Base-by-base conservation (phyloP, 345 rosid genomes). In the Salix exigua region DNA sequence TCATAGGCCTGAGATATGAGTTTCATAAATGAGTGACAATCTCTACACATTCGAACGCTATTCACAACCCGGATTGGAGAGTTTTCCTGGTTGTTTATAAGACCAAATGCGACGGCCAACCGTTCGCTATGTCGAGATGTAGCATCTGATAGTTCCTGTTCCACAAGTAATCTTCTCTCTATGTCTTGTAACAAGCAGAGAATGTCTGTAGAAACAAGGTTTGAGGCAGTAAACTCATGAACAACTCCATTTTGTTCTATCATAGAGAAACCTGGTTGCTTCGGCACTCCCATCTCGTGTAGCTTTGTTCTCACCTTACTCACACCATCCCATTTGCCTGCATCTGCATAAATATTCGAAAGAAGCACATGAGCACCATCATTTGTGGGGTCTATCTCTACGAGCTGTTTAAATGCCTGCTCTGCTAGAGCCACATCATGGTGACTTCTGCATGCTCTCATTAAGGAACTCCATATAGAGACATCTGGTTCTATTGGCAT, bases 51-150 rank as follows among this genome's bases (percentile, higher is more conserved):
- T 67, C 69, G n/a, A 40, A 73, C 75, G 63, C 46, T 78, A 44
- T 84, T 84, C 33, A 80, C 69, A 35, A 77, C 64, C 48, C 73
- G 75, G 68, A 83, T 78, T 3, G 78, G 70, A 14, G 63, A 30
- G 4, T 66, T 70, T 18, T 67, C 64, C 4, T 75, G 66, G 50
- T 35, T 65, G 73, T n/a, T 75, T 78, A 75, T 44, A 25, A 80
- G 77, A 66, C 78, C 80, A 72, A 75, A 81, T 42, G 84, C 84
- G 37, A 75, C 64, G 8, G 86, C 82, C 31, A 80, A 75, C 37
- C 75, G 77, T 66, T 83, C 83, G 9, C 81, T 26, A 14, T 83
- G 83, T 6, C 35, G 83, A 16, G 55, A 77, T 7, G 79, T 62
- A 7, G 53, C 38, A 25, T 46, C 79, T 7, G 71, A 68, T 55